These are phyloP conservation scores for Vanrija humicola DNA, from an alignment of 1,284 basidiomycete genomes.

Conservation along the genomic window DNA sequence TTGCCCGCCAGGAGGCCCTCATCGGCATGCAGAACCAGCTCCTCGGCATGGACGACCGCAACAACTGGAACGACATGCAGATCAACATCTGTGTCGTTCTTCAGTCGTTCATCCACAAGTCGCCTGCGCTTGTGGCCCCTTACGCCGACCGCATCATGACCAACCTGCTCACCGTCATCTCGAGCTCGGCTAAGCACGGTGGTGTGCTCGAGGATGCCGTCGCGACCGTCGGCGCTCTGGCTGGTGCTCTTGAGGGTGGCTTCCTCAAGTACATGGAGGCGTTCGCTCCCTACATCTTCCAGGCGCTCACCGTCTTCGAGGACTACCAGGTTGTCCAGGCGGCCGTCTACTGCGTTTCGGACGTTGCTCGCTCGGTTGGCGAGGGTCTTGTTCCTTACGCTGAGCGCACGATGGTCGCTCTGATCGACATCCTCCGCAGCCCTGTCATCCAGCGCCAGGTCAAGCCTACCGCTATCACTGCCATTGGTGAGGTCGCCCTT, in stretches of 20 bases:
- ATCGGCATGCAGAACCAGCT: slow-evolving; percentile 86
- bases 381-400: slow-evolving; percentile 79
- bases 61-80: slow-evolving; percentile 98
- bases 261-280: slow-evolving; percentile 87
- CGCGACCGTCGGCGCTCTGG: slow-evolving; percentile 86
- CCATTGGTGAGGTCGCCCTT: slow-evolving; percentile 95
- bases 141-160: slow-evolving; percentile 96
- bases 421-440: slow-evolving; percentile 88
- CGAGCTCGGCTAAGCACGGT: slow-evolving; percentile 82
- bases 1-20: slow-evolving; percentile 85
- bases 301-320: slow-evolving; percentile 87
- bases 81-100: slow-evolving; percentile 90
- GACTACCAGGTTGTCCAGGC: slow-evolving; percentile 94
- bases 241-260: slow-evolving; percentile 68
- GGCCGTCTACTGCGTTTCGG: slow-evolving; percentile 91
- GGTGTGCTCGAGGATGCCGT: slow-evolving; percentile 97
- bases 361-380: slow-evolving; percentile 87
- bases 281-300: slow-evolving; percentile 84
- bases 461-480: slow-evolving; percentile 91
- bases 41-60: slow-evolving; percentile 89
- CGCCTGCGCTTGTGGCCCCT: slow-evolving; percentile 77
- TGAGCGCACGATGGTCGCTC: slow-evolving; percentile 79
- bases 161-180: slow-evolving; percentile 77
- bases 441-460: slow-evolving; percentile 88
- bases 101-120: slow-evolving; percentile 78